Conservation (phyloP, 1,284 basidiomycete genomes). For the Cryptococcus sp. region DNA sequence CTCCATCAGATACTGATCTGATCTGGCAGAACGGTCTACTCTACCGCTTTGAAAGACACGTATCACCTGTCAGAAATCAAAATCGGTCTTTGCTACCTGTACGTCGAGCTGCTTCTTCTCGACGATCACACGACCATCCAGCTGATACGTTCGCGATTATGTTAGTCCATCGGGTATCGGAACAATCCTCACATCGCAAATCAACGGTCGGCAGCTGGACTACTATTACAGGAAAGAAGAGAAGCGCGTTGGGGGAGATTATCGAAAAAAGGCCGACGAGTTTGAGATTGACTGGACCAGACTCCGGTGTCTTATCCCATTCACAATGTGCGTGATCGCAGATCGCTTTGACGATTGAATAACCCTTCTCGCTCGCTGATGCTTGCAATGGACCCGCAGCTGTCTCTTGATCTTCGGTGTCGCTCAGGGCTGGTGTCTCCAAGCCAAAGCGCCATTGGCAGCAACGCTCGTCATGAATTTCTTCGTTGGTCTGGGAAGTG, state of each 20-base stretch:
- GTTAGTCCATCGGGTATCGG: conserved; percentile 46
- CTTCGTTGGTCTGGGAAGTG: conserved; percentile 42
- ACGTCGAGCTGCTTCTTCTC: conserved; percentile 5
- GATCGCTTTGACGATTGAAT: neutral
- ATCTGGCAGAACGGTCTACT: conserved; percentile 40
- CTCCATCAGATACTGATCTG: neutral
- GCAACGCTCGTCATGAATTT: conserved; percentile 43
- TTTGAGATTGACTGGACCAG: conserved; percentile 45
- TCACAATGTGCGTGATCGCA: conserved; percentile 25
- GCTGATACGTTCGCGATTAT: neutral
- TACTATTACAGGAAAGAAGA: conserved; percentile 44
- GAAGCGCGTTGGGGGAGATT: conserved; percentile 44
- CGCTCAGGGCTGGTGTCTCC: conserved; percentile 43
- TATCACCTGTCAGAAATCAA: conserved; percentile 47
- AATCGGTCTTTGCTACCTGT: conserved; percentile 53
- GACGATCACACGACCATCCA: neutral
- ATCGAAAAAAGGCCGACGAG: conserved; percentile 32
- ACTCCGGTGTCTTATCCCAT: conserved; percentile 37
- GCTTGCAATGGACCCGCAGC: neutral
- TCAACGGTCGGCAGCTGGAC: conserved; percentile 49
- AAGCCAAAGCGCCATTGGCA: conserved; percentile 36
- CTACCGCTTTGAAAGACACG: conserved; percentile 42
- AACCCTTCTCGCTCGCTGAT: neutral
- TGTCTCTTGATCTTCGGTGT: conserved; percentile 31
- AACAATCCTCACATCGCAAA: conserved; percentile 31